phyloP scores from a whole-genome alignment of 345 rosid genomes.

The Iberis pinnata region DNA sequence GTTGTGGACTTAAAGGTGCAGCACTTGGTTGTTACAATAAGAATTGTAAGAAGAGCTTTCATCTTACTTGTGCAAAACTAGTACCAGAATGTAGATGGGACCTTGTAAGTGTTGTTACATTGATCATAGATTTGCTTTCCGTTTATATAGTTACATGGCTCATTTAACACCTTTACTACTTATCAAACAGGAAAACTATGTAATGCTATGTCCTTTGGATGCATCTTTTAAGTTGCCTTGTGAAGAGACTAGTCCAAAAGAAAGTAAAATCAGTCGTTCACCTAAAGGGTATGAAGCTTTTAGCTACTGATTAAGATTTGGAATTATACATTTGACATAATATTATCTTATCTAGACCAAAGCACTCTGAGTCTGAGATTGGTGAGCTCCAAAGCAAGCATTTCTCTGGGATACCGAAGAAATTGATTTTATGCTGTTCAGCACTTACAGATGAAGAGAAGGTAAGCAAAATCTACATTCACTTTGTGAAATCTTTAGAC shows the following conservation, averaged over 20 bases:
- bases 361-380: conserved; percentile 17
- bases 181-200: conserved; percentile 73
- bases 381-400: conserved; percentile 26
- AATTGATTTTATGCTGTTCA: conserved; percentile 73
- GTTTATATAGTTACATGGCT: neutral
- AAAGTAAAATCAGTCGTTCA: conserved; percentile 30
- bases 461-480: conserved; percentile 37
- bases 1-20: conserved; percentile 89
- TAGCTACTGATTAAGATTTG: neutral
- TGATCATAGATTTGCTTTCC: neutral
- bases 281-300: conserved; percentile 38
- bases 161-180: conserved; percentile 5
- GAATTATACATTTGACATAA: neutral
- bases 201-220: conserved; percentile 77
- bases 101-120: conserved; percentile 43
- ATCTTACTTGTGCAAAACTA: conserved; percentile 65
- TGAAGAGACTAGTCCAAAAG: conserved; percentile 36
- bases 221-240: conserved; percentile 59
- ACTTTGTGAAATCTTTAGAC: neutral
- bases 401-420: conserved; percentile 28
- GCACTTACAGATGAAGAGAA: conserved; percentile 59
- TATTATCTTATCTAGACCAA: conserved; percentile 35
- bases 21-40: conserved; percentile 87
- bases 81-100: conserved; percentile 83
- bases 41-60: conserved; percentile 67